Conservation (phyloP, 805 yeast species). For the Kazachstania africana region DNA sequence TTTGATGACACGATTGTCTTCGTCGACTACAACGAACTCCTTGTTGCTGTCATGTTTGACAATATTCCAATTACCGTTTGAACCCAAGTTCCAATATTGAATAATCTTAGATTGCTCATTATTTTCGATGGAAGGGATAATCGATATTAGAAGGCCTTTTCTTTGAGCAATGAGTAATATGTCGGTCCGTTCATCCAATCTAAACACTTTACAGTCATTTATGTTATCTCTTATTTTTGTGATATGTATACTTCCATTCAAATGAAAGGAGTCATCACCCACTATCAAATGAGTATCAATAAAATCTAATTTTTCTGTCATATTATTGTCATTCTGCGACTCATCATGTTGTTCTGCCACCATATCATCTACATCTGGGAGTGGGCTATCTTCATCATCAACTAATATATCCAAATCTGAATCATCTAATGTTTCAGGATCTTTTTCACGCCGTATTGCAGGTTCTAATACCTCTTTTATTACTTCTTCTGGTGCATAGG, state of each 20-base stretch:
- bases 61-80: constrained; percentile 11
- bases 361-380: too few species aligned
- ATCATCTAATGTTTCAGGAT: constrained; percentile 21
- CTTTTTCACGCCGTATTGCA: constrained; percentile 7
- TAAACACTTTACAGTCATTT: constrained; percentile 7
- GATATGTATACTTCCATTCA: background rate
- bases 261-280: constrained; percentile 8
- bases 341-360: too few species aligned
- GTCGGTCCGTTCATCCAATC: constrained; percentile 2
- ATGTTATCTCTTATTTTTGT: constrained; percentile 8
- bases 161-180: constrained; percentile 7
- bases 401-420: constrained; percentile 17
- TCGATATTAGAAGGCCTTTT: constrained; percentile 10
- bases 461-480: background rate
- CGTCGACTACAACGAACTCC: constrained; percentile 11
- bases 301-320: background rate
- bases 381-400: constrained; percentile 1
- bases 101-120: constrained; percentile 3
- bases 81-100: constrained; percentile 15
- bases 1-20: constrained; percentile 9
- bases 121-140: constrained; percentile 3
- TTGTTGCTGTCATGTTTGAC: constrained; percentile 4
- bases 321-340: background rate
- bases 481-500: background rate
- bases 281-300: constrained; percentile 6